Conservation (phyloP, 768 basidiomycete species). For the Panus rudis region DNA sequence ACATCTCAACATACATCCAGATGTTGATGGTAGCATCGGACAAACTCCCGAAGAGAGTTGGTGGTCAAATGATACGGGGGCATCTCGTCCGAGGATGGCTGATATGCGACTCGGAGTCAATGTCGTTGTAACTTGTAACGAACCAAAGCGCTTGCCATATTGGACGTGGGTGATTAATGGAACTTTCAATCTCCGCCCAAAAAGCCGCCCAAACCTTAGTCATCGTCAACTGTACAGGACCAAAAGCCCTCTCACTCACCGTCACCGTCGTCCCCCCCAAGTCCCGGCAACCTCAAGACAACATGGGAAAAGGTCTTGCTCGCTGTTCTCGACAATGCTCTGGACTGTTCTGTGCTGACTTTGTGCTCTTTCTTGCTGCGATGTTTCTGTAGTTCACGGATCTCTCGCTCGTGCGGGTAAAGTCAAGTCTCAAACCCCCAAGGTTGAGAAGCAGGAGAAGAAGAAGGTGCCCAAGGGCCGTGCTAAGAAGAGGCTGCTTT, state of each 20-base stretch:
- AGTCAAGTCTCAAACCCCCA: constrained; percentile 97
- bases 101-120: no score
- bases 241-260: constrained; percentile 17
- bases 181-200: no score
- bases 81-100: no score
- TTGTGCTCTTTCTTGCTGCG: constrained; percentile 4
- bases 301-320: constrained; percentile 63
- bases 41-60: no score
- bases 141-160: no score
- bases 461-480: constrained; percentile 97
- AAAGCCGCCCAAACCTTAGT: constrained; percentile 6
- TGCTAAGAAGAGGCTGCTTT: constrained; percentile 92
- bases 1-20: no score
- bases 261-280: constrained; percentile 23
- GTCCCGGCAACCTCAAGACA: constrained; percentile 50
- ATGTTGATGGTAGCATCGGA: no score
- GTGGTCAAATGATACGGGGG: no score
- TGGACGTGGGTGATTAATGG: no score
- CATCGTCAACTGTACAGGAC: constrained; percentile 37
- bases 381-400: constrained; percentile 71
- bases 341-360: no score
- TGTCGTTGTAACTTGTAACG: no score
- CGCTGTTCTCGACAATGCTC: constrained; percentile 1
- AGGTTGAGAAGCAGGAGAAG: constrained; percentile 98
- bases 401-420: constrained; percentile 99